A percentile compares a stretch with the other conserved stretches of the same genome.
phyloP scores from a whole-genome alignment of 176 grass and related monocot genomes.

The Melocanna baccifera region DNA sequence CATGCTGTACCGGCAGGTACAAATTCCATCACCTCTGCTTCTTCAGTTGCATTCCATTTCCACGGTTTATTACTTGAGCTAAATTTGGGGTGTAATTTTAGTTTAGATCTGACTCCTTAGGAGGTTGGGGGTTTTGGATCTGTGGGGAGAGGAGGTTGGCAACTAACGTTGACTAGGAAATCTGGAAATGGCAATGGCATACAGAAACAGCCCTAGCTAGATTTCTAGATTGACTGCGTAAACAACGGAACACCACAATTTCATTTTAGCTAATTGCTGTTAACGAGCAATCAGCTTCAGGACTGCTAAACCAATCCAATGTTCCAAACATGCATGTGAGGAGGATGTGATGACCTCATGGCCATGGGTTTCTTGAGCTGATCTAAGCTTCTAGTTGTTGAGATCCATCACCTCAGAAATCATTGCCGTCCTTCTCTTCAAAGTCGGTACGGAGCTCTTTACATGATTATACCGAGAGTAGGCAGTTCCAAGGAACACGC shows the following conservation, averaged over 20 bases:
- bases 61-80: background rate
- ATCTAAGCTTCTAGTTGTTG: background rate
- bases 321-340: background rate
- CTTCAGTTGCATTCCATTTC: background rate
- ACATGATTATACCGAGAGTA: too few relatives aligned
- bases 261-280: background rate
- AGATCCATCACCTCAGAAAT: background rate
- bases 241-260: background rate
- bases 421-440: background rate
- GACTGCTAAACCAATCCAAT: background rate
- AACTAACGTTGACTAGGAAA: slow-evolving; percentile 20
- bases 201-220: background rate
- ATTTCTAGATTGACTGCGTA: background rate
- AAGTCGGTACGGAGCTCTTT: background rate
- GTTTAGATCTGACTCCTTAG: slow-evolving; percentile 27
- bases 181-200: background rate
- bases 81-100: background rate
- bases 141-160: background rate
- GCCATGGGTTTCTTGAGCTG: background rate
- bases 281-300: background rate
- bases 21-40: background rate
- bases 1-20: slow-evolving; percentile 61
- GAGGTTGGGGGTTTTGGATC: slow-evolving; percentile 8
- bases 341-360: background rate
- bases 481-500: too few relatives aligned